A percentile compares a stretch with the other conserved stretches of the same genome.
phyloP scores from a whole-genome alignment of 352 stramenopile species.

The Pythium aphanidermatum region DNA sequence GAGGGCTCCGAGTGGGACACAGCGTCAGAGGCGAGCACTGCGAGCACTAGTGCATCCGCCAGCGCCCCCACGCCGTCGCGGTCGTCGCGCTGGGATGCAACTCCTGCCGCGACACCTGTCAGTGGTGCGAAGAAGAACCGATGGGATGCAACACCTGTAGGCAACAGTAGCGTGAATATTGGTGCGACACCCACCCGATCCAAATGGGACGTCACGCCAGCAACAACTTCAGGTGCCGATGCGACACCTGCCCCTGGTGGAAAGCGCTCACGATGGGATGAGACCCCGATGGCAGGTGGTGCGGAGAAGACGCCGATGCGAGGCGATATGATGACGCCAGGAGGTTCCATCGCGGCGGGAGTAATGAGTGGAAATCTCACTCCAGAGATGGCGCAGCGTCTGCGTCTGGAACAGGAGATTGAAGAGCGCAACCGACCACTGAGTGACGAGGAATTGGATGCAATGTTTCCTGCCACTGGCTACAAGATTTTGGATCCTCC shows the following conservation, averaged over 20 bases:
- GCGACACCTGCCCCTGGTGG: conserved; percentile 46
- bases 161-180: conserved; percentile 27
- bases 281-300: conserved; percentile 83
- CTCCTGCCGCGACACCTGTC: conserved; percentile 32
- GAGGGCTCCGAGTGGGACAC: conserved; percentile 79
- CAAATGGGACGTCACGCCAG: conserved; percentile 94
- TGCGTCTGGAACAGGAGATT: conserved; percentile 96
- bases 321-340: conserved; percentile 60
- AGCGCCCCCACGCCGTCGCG: conserved; percentile 42
- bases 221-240: conserved; percentile 30
- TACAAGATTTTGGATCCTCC: conserved; percentile 96
- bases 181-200: conserved; percentile 22
- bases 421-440: conserved; percentile 95
- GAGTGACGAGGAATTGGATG: conserved; percentile 95
- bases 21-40: conserved; percentile 32
- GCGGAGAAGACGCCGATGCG: conserved; percentile 48
- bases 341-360: conserved; percentile 46
- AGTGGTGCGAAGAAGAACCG: conserved; percentile 57
- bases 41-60: conserved; percentile 23
- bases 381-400: conserved; percentile 88
- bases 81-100: conserved; percentile 76
- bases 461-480: conserved; percentile 92
- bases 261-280: conserved; percentile 96
- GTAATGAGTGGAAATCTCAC: conserved; percentile 70
- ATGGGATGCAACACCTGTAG: conserved; percentile 77